Percentiles rank a stretch among this genome's conserved stretches.
These are phyloP conservation scores for Pestalotiopsis sp. DNA, from an alignment of 2,329 filamentous ascomycete genomes.

Conservation along the genomic window DNA sequence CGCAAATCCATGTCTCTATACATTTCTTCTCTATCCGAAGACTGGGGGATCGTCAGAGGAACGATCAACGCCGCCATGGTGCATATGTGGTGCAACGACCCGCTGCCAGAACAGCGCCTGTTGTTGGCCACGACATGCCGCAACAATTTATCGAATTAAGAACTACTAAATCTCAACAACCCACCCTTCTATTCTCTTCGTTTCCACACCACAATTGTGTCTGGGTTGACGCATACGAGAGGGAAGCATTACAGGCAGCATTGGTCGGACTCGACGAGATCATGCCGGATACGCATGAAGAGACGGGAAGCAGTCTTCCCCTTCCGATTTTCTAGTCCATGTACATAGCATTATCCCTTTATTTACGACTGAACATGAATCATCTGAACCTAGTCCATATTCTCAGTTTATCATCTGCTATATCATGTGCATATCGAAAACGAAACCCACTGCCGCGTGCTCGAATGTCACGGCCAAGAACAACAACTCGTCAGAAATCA, in stretches of 20 bases:
- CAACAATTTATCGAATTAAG: not conserved
- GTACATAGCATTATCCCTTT: not conserved
- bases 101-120: not conserved
- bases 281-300: conserved; percentile 5
- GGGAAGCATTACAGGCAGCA: not conserved
- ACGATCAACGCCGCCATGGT: not conserved
- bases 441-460: too few relatives aligned
- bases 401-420: too few relatives aligned
- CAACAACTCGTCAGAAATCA: too few relatives aligned
- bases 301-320: not conserved
- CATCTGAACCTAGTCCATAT: not conserved
- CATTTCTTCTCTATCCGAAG: not conserved
- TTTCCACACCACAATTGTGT: not conserved
- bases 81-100: not conserved
- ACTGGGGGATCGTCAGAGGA: not conserved
- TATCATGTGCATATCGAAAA: too few relatives aligned
- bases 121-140: not conserved
- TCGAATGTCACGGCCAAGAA: too few relatives aligned
- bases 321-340: not conserved
- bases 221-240: too few relatives aligned
- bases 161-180: not conserved
- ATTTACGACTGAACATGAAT: conserved; percentile 7
- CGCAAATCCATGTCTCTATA: not conserved
- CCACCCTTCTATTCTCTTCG: not conserved
- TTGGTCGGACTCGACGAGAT: not conserved